Evolutionary conservation across 1,284 basidiomycete genomes (phyloP), one percentile per base, ranked within the genome.

Genomic region (Takashimella koratensis): DNA sequence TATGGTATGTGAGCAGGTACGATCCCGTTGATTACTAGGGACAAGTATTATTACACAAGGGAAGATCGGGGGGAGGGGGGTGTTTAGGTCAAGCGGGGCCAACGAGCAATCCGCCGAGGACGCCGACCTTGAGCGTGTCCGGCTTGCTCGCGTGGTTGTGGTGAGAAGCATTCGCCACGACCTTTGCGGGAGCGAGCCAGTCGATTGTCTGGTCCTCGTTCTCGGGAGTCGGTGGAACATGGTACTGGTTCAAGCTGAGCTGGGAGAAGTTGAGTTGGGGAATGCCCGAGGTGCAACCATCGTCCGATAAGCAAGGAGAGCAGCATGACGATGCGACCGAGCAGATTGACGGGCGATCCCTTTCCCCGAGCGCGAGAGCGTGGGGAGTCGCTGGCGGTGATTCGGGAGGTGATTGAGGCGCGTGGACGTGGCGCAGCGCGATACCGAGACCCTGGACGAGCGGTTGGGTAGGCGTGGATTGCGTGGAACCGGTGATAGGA

Each of bases 231-330:
- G 48, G 47, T 8, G 30, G 30, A 16, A 36, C 16, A 36, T 36
- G 8, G 30, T 36, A 16, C 30, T 36, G 30, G 12, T 60, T 53
- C n/a, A 60, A 41, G 11, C 55, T 57, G 16, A 45, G 30, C 8
- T 51, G 45, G 1, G 59, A 62, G n/a, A 53, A 53, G 30, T 54
- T 51, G n/a, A 58, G 48, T 2, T 51, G 54, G 10, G 59, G 57
- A 22, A 53, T n/a, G 1, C 10, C 16, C 8, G 30, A 36, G 16
- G 51, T 46, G 8, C n/a, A 24, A 11, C 39, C 50, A 2, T 56
- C 52, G 0, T 52, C 45, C 20, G 56, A 56, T 2, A 36, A 36
- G 30, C 10, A 36, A 36, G 30, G 30, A 36, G 30, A 36, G 30
- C 30, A 36, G 30, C 30, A 36, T 8, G 30, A 36, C 10, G 30